Percentiles rank a stretch among this genome's conserved stretches.
These are phyloP conservation scores for Trichoderma orchidacearum DNA, from an alignment of 495 filamentous ascomycete species.

Conservation along the genomic window DNA sequence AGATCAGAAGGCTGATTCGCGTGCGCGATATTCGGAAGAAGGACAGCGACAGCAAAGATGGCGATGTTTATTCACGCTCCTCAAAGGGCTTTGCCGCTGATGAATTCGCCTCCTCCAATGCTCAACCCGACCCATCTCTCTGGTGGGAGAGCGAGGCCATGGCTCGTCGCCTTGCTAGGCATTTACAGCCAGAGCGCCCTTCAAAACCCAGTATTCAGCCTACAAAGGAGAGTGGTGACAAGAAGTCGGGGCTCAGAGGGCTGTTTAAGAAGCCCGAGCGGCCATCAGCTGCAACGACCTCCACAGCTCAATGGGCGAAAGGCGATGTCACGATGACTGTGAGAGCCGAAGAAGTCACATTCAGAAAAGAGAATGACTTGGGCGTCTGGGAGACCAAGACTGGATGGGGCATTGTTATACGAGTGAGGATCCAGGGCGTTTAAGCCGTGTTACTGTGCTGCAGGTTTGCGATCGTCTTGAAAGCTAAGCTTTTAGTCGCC, in stretches of 20 bases:
- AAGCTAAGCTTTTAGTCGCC: too few species aligned
- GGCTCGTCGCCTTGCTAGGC: constrained; percentile 27
- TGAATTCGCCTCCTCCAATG: neutral
- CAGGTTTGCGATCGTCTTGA: too few species aligned
- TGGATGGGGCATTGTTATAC: constrained; percentile 34
- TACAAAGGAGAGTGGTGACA: constrained; percentile 18
- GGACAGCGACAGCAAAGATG: constrained; percentile 7
- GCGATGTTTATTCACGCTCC: too few species aligned
- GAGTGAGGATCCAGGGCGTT: constrained; percentile 10
- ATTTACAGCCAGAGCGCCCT: constrained; percentile 22
- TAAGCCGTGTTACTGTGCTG: constrained; percentile 5
- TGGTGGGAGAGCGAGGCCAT: constrained; percentile 35
- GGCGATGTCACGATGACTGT: constrained; percentile 21
- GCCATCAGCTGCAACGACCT: constrained; percentile 1
- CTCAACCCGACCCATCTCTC: constrained; percentile 3
- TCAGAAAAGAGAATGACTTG: constrained; percentile 36
- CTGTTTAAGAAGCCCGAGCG: constrained; percentile 3
- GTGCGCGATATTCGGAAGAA: constrained; percentile 5
- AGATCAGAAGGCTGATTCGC: constrained; percentile 18
- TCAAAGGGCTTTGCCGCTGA: constrained; percentile 25
- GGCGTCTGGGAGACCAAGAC: constrained; percentile 36
- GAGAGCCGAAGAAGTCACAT: constrained; percentile 35
- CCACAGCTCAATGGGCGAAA: constrained; percentile 3
- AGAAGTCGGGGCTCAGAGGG: constrained; percentile 9
- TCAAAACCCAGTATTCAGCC: constrained; percentile 7